Base-by-base conservation (phyloP, 148 eudicot genomes). In the Rhododendron kiyosumense region DNA sequence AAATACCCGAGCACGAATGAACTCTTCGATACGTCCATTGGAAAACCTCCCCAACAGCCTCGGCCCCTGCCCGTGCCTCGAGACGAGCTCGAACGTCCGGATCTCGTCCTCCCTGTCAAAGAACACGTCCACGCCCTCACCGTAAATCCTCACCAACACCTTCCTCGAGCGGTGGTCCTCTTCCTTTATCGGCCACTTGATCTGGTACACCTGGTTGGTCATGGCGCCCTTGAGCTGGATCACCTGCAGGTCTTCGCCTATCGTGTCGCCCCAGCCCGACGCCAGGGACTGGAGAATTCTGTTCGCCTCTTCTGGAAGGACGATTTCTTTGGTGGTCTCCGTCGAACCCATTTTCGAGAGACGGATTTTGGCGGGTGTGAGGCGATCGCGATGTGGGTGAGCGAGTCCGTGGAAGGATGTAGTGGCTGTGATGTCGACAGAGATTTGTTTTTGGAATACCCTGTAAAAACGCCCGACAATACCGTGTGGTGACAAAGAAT, bases 141-240 rank as follows among this genome's bases (percentile, higher is more conserved):
- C 99, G 77, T 94, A 96, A 4, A 96, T 91, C 89, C 99, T 93
- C 17, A 92, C 96, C 87, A 96, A 54, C 71, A 96, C 96, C 87
- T 94, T 96, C 74, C 94, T 86, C 9, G 98, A 91, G 34, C 81
- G 88, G 63, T 1, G 61, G 22, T 54, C 61, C 61, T 88, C 48
- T 1, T 59, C 82, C 18, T 87, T 90, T n/a, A 91, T 90, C 22
- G 93, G 93, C 99, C 99, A 96, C 84, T 94, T 94, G 86, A 96
- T 94, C 84, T 96, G 96, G 83, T 93, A 96, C 6, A 94, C 98
- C 89, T 92, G 92, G 89, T 96, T 96, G 8, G 99, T 96, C 99
- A 96, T 94, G 18, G 99, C 99, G 5, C 99, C 99, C 86, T 94
- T 94, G 14, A 96, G 87, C 7, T 84, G 93, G 46, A 96, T 85